Conservation (phyloP, 2,329 filamentous ascomycete species). For the Leptographium lundbergii region DNA sequence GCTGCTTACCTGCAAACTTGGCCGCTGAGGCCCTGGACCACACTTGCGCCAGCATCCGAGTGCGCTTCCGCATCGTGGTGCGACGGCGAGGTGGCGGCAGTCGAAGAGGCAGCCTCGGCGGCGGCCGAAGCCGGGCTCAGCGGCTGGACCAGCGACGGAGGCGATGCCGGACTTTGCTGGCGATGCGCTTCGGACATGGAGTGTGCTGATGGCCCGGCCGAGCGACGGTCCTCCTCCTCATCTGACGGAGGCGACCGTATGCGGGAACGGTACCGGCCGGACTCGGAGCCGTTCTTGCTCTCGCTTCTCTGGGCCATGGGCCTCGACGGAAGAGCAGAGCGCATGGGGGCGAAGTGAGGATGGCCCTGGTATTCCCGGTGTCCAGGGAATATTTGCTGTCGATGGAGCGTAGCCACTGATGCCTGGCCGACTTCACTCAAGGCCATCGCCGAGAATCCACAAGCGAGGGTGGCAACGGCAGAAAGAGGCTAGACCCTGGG, state of each 20-base stretch:
- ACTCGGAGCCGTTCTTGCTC: constrained; percentile 6
- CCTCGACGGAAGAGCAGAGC: constrained; percentile 15
- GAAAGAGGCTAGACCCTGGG: neutral
- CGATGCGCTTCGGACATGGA: neutral
- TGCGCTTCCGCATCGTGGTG: constrained; percentile 7
- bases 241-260: constrained; percentile 15
- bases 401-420: constrained; percentile 10
- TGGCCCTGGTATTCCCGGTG: neutral
- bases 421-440: constrained; percentile 10
- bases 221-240: constrained; percentile 10
- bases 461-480: neutral
- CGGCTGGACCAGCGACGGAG: constrained; percentile 5
- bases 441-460: constrained; percentile 11
- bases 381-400: neutral
- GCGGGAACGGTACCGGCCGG: constrained; percentile 5
- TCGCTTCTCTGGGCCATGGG: constrained; percentile 11
- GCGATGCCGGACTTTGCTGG: constrained; percentile 4
- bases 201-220: neutral
- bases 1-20: constrained; percentile 57
- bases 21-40: constrained; percentile 32
- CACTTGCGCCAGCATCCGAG: constrained; percentile 8
- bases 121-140: constrained; percentile 11
- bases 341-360: constrained; percentile 6
- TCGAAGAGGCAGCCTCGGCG: constrained; percentile 1
- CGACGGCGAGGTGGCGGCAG: neutral